phyloP scores from a whole-genome alignment of 768 basidiomycete species.

The Zangia roseola region DNA sequence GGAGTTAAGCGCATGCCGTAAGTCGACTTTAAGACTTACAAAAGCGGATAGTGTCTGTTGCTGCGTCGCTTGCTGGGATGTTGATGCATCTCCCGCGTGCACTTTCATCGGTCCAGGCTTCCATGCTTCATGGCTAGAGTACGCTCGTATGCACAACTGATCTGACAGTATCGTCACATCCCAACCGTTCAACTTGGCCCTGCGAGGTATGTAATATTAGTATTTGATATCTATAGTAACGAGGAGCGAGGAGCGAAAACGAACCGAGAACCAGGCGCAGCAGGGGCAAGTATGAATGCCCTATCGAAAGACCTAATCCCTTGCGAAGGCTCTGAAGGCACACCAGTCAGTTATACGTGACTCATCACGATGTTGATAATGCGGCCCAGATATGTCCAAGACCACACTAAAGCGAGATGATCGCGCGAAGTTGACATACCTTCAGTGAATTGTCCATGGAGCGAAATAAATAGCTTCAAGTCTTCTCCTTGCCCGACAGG shows the following conservation, averaged over 20 bases:
- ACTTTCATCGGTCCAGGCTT: constrained; percentile 70
- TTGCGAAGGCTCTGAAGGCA: constrained; percentile 56
- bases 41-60: constrained; percentile 43
- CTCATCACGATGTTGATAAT: too few species aligned
- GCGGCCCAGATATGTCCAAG: constrained; percentile 14
- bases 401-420: constrained; percentile 2
- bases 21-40: constrained; percentile 44
- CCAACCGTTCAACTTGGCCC: constrained; percentile 86
- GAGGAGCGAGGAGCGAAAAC: constrained; percentile 35
- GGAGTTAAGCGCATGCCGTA: constrained; percentile 4
- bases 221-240: too few species aligned
- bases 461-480: constrained; percentile 59
- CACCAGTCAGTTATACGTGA: constrained; percentile 19
- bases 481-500: constrained; percentile 62
- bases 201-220: constrained; percentile 29
- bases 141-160: constrained; percentile 78
- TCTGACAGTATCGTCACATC: constrained; percentile 89
- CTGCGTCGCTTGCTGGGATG: constrained; percentile 14
- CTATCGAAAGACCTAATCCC: constrained; percentile 93
- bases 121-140: constrained; percentile 82
- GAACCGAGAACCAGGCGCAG: constrained; percentile 79
- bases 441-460: constrained; percentile 93
- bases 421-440: constrained; percentile 49
- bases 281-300: constrained; percentile 82
- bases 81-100: constrained; percentile 45